Evolutionary conservation across 306 rosid species (phyloP).

Genomic region (Cicer chorassanicum): DNA sequence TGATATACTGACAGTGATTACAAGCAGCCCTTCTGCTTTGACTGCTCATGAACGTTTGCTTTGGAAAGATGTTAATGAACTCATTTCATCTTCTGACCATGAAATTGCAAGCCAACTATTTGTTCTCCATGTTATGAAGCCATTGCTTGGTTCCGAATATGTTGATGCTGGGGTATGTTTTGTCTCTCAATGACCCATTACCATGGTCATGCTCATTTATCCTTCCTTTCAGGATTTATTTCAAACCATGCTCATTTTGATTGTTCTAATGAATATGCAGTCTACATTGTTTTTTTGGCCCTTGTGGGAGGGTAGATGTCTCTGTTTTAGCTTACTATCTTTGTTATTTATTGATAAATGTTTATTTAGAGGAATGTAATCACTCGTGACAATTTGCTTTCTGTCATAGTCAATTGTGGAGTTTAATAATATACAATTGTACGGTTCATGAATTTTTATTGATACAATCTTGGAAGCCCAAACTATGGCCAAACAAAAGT

Average conservation of each 20-base stretch:
- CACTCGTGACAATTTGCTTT: not conserved
- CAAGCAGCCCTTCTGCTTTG: conserved; percentile 57
- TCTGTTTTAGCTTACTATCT: not conserved
- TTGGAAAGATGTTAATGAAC: conserved; percentile 69
- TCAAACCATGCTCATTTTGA: too few relatives aligned
- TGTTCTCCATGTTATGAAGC: conserved; percentile 72
- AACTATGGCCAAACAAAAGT: too few relatives aligned
- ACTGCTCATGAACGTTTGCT: conserved; percentile 60
- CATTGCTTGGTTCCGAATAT: conserved; percentile 73
- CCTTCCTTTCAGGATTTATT: too few relatives aligned
- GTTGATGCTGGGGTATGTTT: conserved; percentile 84
- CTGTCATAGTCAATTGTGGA: too few relatives aligned
- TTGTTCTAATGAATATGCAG: too few relatives aligned
- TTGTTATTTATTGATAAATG: not conserved
- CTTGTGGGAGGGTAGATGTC: not conserved
- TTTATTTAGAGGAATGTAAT: not conserved
- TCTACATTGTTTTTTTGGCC: not conserved
- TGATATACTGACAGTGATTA: conserved; percentile 22
- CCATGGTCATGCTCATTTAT: not conserved
- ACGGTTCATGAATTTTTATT: too few relatives aligned
- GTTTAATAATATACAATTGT: too few relatives aligned
- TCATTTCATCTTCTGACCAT: conserved; percentile 58
- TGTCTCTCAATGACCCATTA: not conserved
- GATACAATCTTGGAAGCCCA: too few relatives aligned
- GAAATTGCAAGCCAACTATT: conserved; percentile 60